Percentiles rank a stretch among this genome's conserved stretches.
phyloP scores from a whole-genome alignment of 2,329 filamentous ascomycete species.

The Blumeriella jaapii region DNA sequence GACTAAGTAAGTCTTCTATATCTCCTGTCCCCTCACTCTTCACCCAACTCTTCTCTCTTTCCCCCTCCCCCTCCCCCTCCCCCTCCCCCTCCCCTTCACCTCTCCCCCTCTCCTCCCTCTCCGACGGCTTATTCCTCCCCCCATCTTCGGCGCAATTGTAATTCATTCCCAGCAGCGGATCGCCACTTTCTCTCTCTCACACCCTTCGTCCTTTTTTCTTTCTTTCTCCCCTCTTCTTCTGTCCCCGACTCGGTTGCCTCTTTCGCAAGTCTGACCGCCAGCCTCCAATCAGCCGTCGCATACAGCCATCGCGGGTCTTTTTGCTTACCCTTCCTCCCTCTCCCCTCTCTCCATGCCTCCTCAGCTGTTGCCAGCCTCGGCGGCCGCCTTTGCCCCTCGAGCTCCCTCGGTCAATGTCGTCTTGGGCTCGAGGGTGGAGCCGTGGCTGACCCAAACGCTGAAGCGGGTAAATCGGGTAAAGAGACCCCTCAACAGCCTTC shows the following conservation, averaged over 20 bases:
- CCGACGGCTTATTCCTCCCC: slow-evolving; percentile 41
- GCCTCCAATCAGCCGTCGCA: slow-evolving; percentile 13
- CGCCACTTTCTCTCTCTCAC: slow-evolving; percentile 36
- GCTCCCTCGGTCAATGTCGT: slow-evolving; percentile 88
- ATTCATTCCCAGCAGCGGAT: slow-evolving; percentile 41
- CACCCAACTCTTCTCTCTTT: too few species aligned
- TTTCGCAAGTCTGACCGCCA: slow-evolving; percentile 10
- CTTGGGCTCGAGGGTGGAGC: slow-evolving; percentile 80
- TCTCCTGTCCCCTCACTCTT: too few species aligned
- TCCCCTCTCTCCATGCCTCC: slow-evolving; percentile 56
- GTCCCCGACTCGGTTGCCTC: slow-evolving; percentile 12
- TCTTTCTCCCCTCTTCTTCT: slow-evolving; percentile 13
- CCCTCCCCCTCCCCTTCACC: not conserved
- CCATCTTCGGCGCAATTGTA: slow-evolving; percentile 38
- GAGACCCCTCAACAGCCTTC: slow-evolving; percentile 91
- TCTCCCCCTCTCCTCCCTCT: slow-evolving; percentile 34
- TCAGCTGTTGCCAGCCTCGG: slow-evolving; percentile 86
- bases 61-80: not conserved
- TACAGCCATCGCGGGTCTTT: slow-evolving; percentile 9
- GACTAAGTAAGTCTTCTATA: too few species aligned
- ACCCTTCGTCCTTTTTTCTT: slow-evolving; percentile 26
- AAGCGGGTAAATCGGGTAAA: slow-evolving; percentile 97
- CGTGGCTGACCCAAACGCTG: slow-evolving; percentile 91
- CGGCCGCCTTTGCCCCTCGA: slow-evolving; percentile 88
- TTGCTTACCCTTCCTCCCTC: slow-evolving; percentile 1